Conservation (phyloP, 805 yeast genomes). For the Yamadazyma philogaea region DNA sequence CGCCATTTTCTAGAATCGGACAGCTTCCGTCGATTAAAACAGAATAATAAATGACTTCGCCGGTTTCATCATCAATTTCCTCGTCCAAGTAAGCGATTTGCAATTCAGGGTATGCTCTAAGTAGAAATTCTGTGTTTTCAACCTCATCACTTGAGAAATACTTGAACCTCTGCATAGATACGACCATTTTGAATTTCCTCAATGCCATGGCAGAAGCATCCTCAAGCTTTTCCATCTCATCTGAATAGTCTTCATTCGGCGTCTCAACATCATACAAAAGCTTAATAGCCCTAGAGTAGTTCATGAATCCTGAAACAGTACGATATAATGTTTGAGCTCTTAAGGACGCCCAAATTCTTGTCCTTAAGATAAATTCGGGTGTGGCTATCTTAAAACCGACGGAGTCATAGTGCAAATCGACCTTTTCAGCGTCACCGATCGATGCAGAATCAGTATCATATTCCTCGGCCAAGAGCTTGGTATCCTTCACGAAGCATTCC, state of each 20-base stretch:
- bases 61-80: conserved; percentile 77
- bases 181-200: conserved; percentile 76
- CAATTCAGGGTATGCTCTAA: conserved; percentile 80
- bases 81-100: conserved; percentile 93
- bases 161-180: conserved; percentile 82
- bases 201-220: conserved; percentile 64
- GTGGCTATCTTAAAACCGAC: conserved; percentile 98
- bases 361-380: conserved; percentile 92
- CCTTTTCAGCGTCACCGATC: conserved; percentile 40
- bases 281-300: conserved; percentile 94
- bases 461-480: conserved; percentile 92
- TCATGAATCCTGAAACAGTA: conserved; percentile 98
- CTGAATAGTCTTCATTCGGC: conserved; percentile 43
- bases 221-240: conserved; percentile 38
- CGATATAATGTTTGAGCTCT: conserved; percentile 96
- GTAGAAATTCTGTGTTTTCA: conserved; percentile 75
- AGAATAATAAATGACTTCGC: conserved; percentile 69
- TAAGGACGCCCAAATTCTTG: conserved; percentile 97
- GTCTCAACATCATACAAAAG: conserved; percentile 88
- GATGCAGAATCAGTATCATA: conserved; percentile 47
- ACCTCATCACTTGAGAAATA: conserved; percentile 70
- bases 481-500: conserved; percentile 96
- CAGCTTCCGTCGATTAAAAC: conserved; percentile 80
- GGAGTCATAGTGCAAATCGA: conserved; percentile 90
- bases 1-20: conserved; percentile 55